Conservation (phyloP, 768 basidiomycete species). For the Daedaleopsis nitida region DNA sequence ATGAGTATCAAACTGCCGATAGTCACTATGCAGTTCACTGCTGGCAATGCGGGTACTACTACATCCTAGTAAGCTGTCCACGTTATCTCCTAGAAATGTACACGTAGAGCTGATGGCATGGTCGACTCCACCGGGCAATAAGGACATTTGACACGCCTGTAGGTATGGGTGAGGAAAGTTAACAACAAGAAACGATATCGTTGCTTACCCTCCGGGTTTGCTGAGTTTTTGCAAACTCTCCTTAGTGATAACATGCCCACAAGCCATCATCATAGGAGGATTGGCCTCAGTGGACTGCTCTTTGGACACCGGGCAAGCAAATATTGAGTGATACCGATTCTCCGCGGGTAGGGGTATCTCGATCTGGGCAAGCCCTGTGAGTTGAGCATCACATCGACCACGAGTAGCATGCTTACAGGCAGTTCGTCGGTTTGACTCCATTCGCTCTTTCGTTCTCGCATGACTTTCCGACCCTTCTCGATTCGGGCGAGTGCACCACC, state of each 20-base stretch:
- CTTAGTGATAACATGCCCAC: slow-evolving; percentile 93
- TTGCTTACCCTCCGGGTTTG: slow-evolving; percentile 79
- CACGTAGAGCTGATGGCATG: slow-evolving; percentile 54
- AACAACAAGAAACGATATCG: not conserved
- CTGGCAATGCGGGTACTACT: no score
- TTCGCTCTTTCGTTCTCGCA: slow-evolving; percentile 91
- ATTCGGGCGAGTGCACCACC: slow-evolving; percentile 90
- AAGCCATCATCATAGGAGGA: slow-evolving; percentile 97
- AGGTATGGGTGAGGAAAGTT: not conserved
- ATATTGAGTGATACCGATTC: slow-evolving; percentile 94
- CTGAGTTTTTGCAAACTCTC: slow-evolving; percentile 90
- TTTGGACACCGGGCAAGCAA: slow-evolving; percentile 97
- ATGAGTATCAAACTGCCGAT: not conserved
- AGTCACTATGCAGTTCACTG: no score
- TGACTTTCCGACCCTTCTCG: slow-evolving; percentile 91
- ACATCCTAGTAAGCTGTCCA: no score
- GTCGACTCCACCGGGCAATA: slow-evolving; percentile 89
- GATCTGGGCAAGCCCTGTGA: slow-evolving; percentile 54
- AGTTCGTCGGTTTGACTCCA: slow-evolving; percentile 90
- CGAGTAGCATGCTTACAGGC: slow-evolving; percentile 56
- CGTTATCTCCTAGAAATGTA: slow-evolving; percentile 55
- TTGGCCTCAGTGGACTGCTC: slow-evolving; percentile 93
- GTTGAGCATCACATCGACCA: not conserved
- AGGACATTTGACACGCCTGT: slow-evolving; percentile 91
- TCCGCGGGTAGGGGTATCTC: slow-evolving; percentile 87